Evolutionary conservation across 2,329 filamentous ascomycete genomes (phyloP).

Genomic region (Paramyrothecium sp.): DNA sequence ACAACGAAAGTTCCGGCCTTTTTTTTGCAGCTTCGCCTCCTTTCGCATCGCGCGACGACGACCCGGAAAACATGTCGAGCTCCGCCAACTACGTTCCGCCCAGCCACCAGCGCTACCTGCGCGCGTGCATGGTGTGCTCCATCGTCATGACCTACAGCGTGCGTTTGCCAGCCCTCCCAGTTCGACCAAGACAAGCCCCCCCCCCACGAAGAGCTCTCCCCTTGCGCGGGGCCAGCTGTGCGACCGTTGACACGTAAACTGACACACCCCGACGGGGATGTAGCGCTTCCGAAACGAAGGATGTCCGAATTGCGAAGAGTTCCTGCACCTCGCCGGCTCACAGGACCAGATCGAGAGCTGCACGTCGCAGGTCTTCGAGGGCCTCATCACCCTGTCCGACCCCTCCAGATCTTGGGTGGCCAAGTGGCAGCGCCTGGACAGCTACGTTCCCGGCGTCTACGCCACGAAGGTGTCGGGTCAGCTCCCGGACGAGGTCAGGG

Average conservation of each 20-base stretch:
- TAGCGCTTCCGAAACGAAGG: constrained; percentile 84
- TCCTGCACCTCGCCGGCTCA: constrained; percentile 79
- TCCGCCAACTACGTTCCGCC: constrained; percentile 66
- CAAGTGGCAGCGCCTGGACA: constrained; percentile 91
- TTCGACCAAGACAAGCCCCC: background rate
- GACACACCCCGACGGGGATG: constrained; percentile 4
- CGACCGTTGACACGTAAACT: constrained; percentile 3
- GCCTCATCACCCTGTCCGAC: constrained; percentile 80
- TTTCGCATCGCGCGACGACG: background rate
- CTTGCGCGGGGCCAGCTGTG: background rate
- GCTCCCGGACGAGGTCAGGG: constrained; percentile 63
- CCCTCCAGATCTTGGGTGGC: constrained; percentile 89
- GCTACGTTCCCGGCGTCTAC: constrained; percentile 86
- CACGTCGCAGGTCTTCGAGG: constrained; percentile 95
- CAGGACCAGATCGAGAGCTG: constrained; percentile 84
- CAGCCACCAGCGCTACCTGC: constrained; percentile 78
- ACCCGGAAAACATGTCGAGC: constrained; percentile 31
- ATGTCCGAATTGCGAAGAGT: constrained; percentile 95
- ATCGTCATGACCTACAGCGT: constrained; percentile 83
- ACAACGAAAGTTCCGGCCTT: background rate
- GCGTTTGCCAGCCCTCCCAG: constrained; percentile 25
- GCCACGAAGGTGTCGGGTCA: constrained; percentile 91
- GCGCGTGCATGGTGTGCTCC: constrained; percentile 98
- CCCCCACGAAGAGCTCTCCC: background rate
- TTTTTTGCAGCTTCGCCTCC: background rate